phyloP scores from a whole-genome alignment of 352 stramenopile species.

The Phytophthora pinifolia region DNA sequence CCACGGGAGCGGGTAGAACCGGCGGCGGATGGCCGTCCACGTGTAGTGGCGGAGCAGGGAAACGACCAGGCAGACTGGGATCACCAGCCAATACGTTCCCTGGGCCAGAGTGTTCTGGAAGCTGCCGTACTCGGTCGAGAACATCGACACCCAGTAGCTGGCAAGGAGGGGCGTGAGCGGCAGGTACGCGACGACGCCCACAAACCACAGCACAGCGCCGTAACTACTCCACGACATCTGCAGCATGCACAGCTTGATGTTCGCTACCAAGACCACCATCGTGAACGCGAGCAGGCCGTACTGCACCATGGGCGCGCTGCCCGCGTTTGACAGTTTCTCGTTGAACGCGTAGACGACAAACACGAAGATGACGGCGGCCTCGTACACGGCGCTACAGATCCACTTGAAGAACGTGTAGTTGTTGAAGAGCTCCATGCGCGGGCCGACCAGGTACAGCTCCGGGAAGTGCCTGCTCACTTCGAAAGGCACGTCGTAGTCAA shows the following conservation, averaged over 20 bases:
- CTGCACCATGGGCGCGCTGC: slow-evolving; percentile 89
- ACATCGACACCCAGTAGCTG: slow-evolving; percentile 65
- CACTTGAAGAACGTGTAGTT: slow-evolving; percentile 85
- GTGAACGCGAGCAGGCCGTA: slow-evolving; percentile 93
- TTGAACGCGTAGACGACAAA: slow-evolving; percentile 77
- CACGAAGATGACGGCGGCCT: slow-evolving; percentile 67
- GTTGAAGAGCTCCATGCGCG: slow-evolving; percentile 81
- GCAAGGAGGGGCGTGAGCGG: slow-evolving; percentile 61
- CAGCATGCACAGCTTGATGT: slow-evolving; percentile 89
- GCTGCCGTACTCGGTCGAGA: slow-evolving; percentile 65
- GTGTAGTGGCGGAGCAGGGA: slow-evolving; percentile 67
- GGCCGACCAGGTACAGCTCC: slow-evolving; percentile 73
- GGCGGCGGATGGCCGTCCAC: slow-evolving; percentile 73
- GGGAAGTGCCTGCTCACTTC: slow-evolving; percentile 63
- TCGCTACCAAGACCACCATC: slow-evolving; percentile 92
- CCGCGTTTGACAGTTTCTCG: slow-evolving; percentile 62
- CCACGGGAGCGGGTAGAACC: slow-evolving; percentile 74
- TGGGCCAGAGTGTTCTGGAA: slow-evolving; percentile 72
- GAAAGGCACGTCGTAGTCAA: slow-evolving; percentile 84
- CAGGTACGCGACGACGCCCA: slow-evolving; percentile 69
- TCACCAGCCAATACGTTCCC: slow-evolving; percentile 70
- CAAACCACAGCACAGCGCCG: slow-evolving; percentile 48
- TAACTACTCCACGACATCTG: slow-evolving; percentile 79
- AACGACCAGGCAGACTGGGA: slow-evolving; percentile 55
- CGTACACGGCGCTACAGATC: slow-evolving; percentile 78